Base-by-base conservation (phyloP, 2,329 filamentous ascomycete species). In the Fusarium sp. region DNA sequence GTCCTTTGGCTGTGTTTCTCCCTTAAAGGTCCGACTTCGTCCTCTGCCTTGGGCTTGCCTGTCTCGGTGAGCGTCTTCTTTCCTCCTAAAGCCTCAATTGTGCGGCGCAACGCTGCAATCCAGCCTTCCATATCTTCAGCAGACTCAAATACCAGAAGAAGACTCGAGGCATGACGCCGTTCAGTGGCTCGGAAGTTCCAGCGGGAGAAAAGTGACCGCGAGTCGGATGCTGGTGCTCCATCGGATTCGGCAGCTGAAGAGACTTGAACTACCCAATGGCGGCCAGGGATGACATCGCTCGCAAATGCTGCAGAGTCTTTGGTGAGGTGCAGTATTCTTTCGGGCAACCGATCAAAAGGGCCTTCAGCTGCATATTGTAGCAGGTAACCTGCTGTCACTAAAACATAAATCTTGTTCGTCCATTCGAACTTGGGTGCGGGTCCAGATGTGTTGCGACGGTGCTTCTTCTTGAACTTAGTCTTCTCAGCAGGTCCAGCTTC, bases 231-330 rank as follows among this genome's bases (percentile, higher is more conserved):
- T 16, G 85, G 76, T 2, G 79, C 81, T 29, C 88, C 88, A 34
- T 91, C 87, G 4, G 86, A 80, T 52, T 90, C 89, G 60, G 89
- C 88, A 11, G 85, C 82, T 38, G 92, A 91, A 5, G 89, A 91
- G 24, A 95, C 88, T 72, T 94, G 92, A 16, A 95, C 79, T 8
- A 95, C 93, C 89, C 92, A 95, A 75, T 94, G 92, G 65, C 89
- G 89, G 8, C 93, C 93, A 5, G 92, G 91, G 59, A 95, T 93
- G 16, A 92, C 84, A 77, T 96, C 93, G 71, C 90, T 94, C 3
- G 91, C 93, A 78, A 94, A 95, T 8, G 92, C 93, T 14, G 91
- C 92, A 5, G 92, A 95, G 50, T 92, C 87, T 68, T 89, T 90
- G n/a, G 89, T 88, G 6, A 96, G 82, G 51, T 90, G 89, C 61